Conservation (phyloP, 495 filamentous ascomycete species). For the Penicillium chermesinum region DNA sequence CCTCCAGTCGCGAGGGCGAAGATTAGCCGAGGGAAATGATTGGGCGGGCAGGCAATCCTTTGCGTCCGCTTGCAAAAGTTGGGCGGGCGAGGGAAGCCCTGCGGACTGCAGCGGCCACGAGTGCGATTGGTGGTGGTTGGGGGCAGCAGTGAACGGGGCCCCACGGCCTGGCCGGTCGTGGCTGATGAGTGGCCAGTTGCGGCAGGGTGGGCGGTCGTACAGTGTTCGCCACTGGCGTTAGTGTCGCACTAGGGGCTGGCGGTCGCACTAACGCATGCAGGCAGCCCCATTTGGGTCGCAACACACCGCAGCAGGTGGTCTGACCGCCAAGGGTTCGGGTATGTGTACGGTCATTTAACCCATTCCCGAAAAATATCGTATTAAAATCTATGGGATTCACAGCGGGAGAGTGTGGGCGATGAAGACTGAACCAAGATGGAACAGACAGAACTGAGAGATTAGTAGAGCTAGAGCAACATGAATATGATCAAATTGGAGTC, state of each 20-base stretch:
- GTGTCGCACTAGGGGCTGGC: neutral
- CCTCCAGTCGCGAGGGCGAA: neutral
- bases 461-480: neutral
- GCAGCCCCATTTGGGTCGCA: neutral
- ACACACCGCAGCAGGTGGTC: neutral
- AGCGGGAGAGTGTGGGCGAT: neutral
- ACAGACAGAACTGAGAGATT: neutral
- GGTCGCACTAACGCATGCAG: conserved; percentile 1
- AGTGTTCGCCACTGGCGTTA: neutral
- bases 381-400: neutral
- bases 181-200: neutral
- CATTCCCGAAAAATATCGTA: neutral
- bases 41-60: neutral
- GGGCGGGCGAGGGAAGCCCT: neutral
- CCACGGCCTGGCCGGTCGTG: neutral
- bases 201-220: neutral
- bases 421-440: neutral
- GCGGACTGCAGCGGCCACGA: no score
- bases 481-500: neutral
- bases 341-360: neutral
- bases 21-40: neutral
- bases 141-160: neutral
- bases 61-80: neutral
- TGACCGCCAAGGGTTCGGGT: neutral
- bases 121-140: neutral